Percentiles rank a stretch among this genome's conserved stretches.
Conservation (phyloP, 2,329 filamentous ascomycete genomes). For the Truncatella angustata region DNA sequence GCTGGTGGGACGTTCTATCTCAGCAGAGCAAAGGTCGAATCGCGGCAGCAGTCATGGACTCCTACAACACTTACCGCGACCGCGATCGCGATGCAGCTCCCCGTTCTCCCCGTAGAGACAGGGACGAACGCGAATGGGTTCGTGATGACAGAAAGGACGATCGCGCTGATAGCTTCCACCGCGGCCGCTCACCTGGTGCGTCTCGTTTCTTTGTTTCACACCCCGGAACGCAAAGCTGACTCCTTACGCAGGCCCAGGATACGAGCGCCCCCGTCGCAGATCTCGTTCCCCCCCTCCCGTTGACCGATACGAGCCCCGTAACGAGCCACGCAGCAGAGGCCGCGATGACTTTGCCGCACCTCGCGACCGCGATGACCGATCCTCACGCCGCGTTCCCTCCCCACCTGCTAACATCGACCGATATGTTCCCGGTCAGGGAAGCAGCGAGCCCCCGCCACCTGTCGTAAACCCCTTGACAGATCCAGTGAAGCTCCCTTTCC, state of each 20-base stretch:
- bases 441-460: conserved; percentile 43
- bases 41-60: conserved; percentile 44
- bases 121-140: conserved; percentile 51
- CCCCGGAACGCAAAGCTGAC: conserved; percentile 22
- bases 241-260: conserved; percentile 46
- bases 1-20: no score
- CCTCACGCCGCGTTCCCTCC: conserved; percentile 55
- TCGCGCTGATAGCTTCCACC: conserved; percentile 59
- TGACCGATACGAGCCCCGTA: conserved; percentile 74
- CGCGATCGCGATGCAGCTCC: conserved; percentile 48
- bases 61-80: conserved; percentile 53
- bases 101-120: conserved; percentile 53
- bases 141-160: conserved; percentile 58
- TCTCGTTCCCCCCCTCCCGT: conserved; percentile 71
- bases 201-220: no score
- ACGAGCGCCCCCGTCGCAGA: conserved; percentile 58
- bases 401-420: conserved; percentile 75
- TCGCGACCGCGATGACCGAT: conserved; percentile 55
- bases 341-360: conserved; percentile 64
- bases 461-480: conserved; percentile 68
- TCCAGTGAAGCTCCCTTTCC: conserved; percentile 70
- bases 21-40: no score
- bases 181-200: conserved; percentile 70
- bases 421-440: conserved; percentile 75
- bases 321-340: conserved; percentile 65